Evolutionary conservation across 2,329 filamentous ascomycete genomes (phyloP), one percentile per base, ranked within the genome.

Genomic region (Pseudopithomyces chartarum): DNA sequence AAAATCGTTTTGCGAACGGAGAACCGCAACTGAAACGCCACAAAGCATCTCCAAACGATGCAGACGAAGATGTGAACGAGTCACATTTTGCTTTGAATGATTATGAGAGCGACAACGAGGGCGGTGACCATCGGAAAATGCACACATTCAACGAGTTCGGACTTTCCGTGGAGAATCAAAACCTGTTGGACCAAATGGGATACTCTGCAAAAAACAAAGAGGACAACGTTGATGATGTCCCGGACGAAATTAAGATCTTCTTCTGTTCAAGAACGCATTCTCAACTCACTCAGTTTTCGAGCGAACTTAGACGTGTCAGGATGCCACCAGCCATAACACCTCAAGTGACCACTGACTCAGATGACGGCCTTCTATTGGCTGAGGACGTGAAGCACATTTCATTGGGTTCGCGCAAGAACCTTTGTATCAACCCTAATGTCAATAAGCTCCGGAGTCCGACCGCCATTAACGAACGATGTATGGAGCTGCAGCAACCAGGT

Each of bases 261-360:
- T 97, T 94, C 77, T 95, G 92, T 54, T 97, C 93, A 7, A 85
- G 93, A 70, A 97, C 93, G 1, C 93, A 97, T 74, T 97, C 93
- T 2, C 93, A 97, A 69, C 78, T 97, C 13, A 89, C 90, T 1
- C 93, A 97, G 70, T 96, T 97, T 74, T 88, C 94, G 17, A 84
- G 87, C 40, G 93, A 97, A 73, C 78, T 97, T 48, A 86, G 88
- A 1, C 87, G 91, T 26, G 90, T 96, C n/a, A 78, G 79, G 0
- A 87, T 96, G 57, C 91, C 92, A 4, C 82, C 91, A 0, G 91
- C 89, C 2, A 75, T 95, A 2, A 63, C 67, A 4, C 65, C 66
- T 1, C 69, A 71, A 22, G 56, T 62, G 11, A 52, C 58, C 36
- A 54, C 33, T 20, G 47, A 58, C 11, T 33, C 26, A 2, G 48